Base-by-base conservation (phyloP, 345 rosid genomes). In the Psidium friedrichsthalianum region DNA sequence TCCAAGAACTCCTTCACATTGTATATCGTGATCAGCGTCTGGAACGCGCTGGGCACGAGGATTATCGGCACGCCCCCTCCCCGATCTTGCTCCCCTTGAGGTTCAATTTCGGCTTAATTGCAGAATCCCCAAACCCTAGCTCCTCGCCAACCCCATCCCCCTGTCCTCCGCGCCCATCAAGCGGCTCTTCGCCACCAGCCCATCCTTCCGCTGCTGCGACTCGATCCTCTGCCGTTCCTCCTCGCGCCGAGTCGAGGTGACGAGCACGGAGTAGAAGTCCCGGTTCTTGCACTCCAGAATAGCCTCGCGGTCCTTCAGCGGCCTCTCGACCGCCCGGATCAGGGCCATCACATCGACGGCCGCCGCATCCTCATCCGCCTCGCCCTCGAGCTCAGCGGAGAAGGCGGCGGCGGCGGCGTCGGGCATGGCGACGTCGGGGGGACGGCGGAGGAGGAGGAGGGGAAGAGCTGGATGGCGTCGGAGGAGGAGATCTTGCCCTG, bases 1-100 rank as follows among this genome's bases (percentile, higher is more conserved):
- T 96, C 98, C 90, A 96, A 86, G 87, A 97, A 97, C 90, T 96
- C 99, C 88, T 97, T 97, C 76, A 96, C 99, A 88, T 96, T 97
- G 84, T 95, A 94, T 80, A 97, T 95, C 8, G 99, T 95, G 76
- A 96, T 94, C 93, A 97, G 83, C 18, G 98, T 97, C 87, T 95
- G 98, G 82, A 91, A 97, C 22, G 99, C 99, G 87, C 99, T 97
- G 0, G 98, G 98, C 11, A 97, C 99, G 83, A 97, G 90, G 87
- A 96, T 97, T 9, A 97, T 95, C 2, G 98, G 98, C 58, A 97
- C 98, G 2, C 99, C 99, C n/a, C n/a, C 85, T 97, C 99, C 32
- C 98, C 99, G 49, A 93, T 91, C 86, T 95, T 95, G 80, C 96
- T 92, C 15, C 97, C 94, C 83, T 95, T 96, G 83, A 95, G 82